A percentile compares a stretch with the other conserved stretches of the same genome.
Evolutionary conservation across 768 basidiomycete genomes (phyloP).

Genomic region (Lentinula lateritia): DNA sequence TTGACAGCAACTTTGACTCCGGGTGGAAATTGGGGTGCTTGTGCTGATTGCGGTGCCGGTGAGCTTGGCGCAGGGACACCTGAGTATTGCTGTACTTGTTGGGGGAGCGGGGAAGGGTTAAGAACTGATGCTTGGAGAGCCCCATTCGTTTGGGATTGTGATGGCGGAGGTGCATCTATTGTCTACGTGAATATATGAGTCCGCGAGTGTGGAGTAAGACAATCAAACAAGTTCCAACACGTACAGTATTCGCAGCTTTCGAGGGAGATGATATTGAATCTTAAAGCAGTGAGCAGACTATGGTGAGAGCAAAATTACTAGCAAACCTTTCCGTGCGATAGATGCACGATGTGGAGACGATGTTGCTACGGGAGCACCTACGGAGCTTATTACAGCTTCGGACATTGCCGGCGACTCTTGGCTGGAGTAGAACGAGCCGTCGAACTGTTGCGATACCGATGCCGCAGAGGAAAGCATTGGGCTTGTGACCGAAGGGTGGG

Average conservation of each 20-base stretch:
- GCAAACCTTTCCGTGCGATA: constrained; percentile 43
- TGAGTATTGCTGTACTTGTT: constrained; percentile 37
- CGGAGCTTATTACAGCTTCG: constrained; percentile 46
- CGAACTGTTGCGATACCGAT: constrained; percentile 57
- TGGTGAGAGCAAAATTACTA: background rate
- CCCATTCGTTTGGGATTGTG: constrained; percentile 20
- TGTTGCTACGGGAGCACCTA: constrained; percentile 43
- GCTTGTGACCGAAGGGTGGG: constrained; percentile 80
- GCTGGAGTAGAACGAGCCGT: constrained; percentile 64
- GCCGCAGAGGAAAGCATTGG: constrained; percentile 78
- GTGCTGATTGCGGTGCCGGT: constrained; percentile 17
- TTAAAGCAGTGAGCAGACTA: constrained; percentile 23
- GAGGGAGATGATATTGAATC: constrained; percentile 43
- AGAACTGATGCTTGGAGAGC: constrained; percentile 24
- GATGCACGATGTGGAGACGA: constrained; percentile 53
- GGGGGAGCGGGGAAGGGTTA: constrained; percentile 43
- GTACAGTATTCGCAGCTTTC: constrained; percentile 32
- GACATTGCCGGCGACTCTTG: constrained; percentile 72
- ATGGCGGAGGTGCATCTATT: constrained; percentile 17
- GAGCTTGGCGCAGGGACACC: constrained; percentile 17
- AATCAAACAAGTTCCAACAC: constrained; percentile 22
- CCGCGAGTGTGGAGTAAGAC: constrained; percentile 16
- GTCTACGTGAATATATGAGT: constrained; percentile 11
- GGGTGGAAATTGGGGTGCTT: constrained; percentile 55
- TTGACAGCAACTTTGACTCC: constrained; percentile 55